Evolutionary conservation across 2,329 filamentous ascomycete species (phyloP).

Genomic region (Hymenoscyphus linearis): DNA sequence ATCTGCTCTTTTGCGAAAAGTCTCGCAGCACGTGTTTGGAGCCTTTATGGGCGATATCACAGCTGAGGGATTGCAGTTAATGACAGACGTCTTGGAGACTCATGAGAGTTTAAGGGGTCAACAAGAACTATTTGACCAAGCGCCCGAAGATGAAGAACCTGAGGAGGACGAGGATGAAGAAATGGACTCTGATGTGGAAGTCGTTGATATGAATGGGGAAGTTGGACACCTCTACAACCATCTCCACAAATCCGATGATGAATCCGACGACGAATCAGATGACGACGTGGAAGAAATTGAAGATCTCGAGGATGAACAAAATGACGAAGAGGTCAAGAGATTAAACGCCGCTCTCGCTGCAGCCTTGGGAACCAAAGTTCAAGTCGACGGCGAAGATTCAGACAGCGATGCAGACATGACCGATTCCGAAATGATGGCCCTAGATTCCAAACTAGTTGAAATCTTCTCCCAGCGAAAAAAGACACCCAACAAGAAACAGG

Average conservation of each 20-base stretch:
- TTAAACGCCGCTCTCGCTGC: slow-evolving; percentile 69
- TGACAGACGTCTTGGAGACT: slow-evolving; percentile 65
- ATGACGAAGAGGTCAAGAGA: slow-evolving; percentile 37
- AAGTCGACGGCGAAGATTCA: slow-evolving; percentile 52
- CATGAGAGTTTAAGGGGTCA: slow-evolving; percentile 81
- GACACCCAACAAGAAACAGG: slow-evolving; percentile 65
- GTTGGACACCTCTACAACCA: slow-evolving; percentile 36
- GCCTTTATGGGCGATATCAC: slow-evolving; percentile 75
- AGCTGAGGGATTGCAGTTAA: slow-evolving; percentile 60
- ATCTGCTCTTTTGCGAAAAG: slow-evolving; percentile 77
- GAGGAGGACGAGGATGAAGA: slow-evolving; percentile 39
- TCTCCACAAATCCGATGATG: slow-evolving; percentile 36
- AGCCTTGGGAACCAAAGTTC: slow-evolving; percentile 65
- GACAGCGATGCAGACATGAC: slow-evolving; percentile 79
- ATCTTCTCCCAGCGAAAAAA: slow-evolving; percentile 78
- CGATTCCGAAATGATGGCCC: slow-evolving; percentile 88
- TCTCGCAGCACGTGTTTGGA: slow-evolving; percentile 82
- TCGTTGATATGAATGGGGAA: slow-evolving; percentile 41
- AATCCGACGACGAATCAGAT: slow-evolving; percentile 33
- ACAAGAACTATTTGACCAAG: slow-evolving; percentile 75
- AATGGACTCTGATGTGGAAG: slow-evolving; percentile 44
- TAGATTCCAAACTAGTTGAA: slow-evolving; percentile 77
- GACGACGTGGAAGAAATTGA: slow-evolving; percentile 35
- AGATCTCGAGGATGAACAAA: slow-evolving; percentile 30
- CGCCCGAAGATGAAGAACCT: slow-evolving; percentile 51